A percentile compares a stretch with the other conserved stretches of the same genome.
These are phyloP conservation scores for Clathrus columnatus DNA, from an alignment of 768 basidiomycete genomes.

Conservation along the genomic window DNA sequence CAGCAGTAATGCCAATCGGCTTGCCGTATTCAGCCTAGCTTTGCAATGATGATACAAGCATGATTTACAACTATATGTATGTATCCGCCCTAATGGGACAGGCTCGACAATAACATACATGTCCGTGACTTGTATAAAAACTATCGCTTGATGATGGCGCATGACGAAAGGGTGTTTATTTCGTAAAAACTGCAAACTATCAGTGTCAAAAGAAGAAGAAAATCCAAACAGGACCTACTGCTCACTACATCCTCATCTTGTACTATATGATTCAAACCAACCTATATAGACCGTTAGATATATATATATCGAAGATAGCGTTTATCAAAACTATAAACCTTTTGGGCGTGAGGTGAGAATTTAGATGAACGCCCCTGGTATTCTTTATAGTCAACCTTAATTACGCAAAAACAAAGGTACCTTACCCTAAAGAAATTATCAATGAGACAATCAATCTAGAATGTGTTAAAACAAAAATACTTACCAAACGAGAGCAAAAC, in stretches of 20 bases:
- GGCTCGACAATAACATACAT: too few species aligned
- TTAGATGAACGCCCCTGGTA: slow-evolving; percentile 85
- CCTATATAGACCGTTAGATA: slow-evolving; percentile 20
- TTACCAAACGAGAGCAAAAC: slow-evolving; percentile 89
- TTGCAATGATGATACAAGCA: too few species aligned
- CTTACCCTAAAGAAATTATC: slow-evolving; percentile 20
- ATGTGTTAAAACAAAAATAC: slow-evolving; percentile 18
- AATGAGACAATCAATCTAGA: background rate
- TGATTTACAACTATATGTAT: too few species aligned
- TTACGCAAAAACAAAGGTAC: slow-evolving; percentile 10
- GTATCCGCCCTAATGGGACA: too few species aligned
- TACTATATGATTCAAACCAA: slow-evolving; percentile 74
- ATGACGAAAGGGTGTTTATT: slow-evolving; percentile 20
- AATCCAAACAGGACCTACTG: slow-evolving; percentile 41
- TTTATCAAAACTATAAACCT: slow-evolving; percentile 25
- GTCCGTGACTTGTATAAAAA: too few species aligned
- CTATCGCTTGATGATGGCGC: too few species aligned
- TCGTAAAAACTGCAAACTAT: slow-evolving; percentile 28
- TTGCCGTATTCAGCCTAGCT: too few species aligned
- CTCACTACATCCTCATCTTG: slow-evolving; percentile 87
- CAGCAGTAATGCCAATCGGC: too few species aligned
- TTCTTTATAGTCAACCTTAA: slow-evolving; percentile 15
- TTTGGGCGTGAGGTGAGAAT: slow-evolving; percentile 89
- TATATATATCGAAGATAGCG: background rate
- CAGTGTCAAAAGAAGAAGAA: background rate